Base-by-base conservation (phyloP, 805 yeast species). In the Kazachstania africana region DNA sequence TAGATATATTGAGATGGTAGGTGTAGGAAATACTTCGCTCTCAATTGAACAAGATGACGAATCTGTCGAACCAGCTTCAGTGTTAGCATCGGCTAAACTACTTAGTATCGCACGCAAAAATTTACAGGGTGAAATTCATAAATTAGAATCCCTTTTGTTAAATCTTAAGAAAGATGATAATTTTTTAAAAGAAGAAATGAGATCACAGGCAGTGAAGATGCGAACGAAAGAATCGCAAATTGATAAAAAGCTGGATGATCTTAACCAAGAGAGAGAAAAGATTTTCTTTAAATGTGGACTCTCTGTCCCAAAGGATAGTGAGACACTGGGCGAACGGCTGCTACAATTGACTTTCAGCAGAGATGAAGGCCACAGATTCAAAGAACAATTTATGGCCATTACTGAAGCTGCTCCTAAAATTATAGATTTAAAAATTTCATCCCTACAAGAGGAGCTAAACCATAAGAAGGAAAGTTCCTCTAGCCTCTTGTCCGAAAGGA, bases 1-100 rank as follows among this genome's bases (percentile, higher is more conserved):
- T 28, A 31, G 34, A 13, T 53, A 53, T 32, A 42, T 51, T 26
- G 48, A 44, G 22, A 18, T 44, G 14, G 45, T 50, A 5, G 55
- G 55, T 1, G 38, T 42, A 4, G 25, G 30, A 2, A 43, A 48
- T 27, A 48, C 55, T 3, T 32, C 49, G 2, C 31, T 48, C 26
- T 39, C 36, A 12, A 21, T 30, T 6, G n/a, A 14, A 8, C 16
- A 27, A 6, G 10, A 8, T 16, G 21, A 24, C 10, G 34, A 29
- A 28, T 5, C 8, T 14, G 28, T 8, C 6, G n/a, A 22, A 13
- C 9, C 3, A 5, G 18, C 20, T 14, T 3, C 18, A 21, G 13
- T 18, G 17, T 14, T 36, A 16, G 32, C 31, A 15, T 37, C 41
- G 22, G 28, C 48, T 16, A 22, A 26, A 19, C 23, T 40, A 19